These are phyloP conservation scores for Zygoascus biomembranicola DNA, from an alignment of 805 yeast species.

Conservation along the genomic window DNA sequence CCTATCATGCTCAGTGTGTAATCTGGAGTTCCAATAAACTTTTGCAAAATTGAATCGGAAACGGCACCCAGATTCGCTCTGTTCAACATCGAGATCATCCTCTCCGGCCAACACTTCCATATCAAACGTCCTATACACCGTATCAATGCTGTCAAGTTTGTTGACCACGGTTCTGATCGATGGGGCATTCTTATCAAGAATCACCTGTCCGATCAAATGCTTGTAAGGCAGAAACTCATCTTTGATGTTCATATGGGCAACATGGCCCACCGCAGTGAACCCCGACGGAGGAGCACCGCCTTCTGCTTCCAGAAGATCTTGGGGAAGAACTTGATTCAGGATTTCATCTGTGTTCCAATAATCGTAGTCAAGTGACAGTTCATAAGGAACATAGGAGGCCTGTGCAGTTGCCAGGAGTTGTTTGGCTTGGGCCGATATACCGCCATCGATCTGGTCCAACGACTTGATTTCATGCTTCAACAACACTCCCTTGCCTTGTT, in stretches of 20 bases:
- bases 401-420: constrained; percentile 40
- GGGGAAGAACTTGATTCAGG: constrained; percentile 68
- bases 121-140: constrained; percentile 81
- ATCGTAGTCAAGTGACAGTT: constrained; percentile 53
- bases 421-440: constrained; percentile 37
- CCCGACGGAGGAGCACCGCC: constrained; percentile 73
- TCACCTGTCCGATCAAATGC: constrained; percentile 75
- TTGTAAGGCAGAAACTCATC: constrained; percentile 81
- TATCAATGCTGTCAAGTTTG: constrained; percentile 78
- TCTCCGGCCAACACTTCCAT: constrained; percentile 90
- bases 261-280: constrained; percentile 88
- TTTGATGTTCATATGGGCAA: constrained; percentile 84
- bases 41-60: constrained; percentile 85
- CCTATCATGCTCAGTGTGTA: constrained; percentile 89
- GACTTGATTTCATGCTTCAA: constrained; percentile 44
- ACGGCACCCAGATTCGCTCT: constrained; percentile 76
- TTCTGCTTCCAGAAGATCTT: constrained; percentile 38
- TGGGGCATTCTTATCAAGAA: constrained; percentile 77
- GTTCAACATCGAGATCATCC: constrained; percentile 67
- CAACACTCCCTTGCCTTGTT: constrained; percentile 40
- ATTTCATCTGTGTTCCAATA: constrained; percentile 91
- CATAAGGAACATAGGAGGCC: constrained; percentile 44
- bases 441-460: constrained; percentile 30
- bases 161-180: constrained; percentile 78
- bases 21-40: constrained; percentile 95